Evolutionary conservation across 2,329 filamentous ascomycete species (phyloP).

Genomic region (Sclerotinia spermophila): DNA sequence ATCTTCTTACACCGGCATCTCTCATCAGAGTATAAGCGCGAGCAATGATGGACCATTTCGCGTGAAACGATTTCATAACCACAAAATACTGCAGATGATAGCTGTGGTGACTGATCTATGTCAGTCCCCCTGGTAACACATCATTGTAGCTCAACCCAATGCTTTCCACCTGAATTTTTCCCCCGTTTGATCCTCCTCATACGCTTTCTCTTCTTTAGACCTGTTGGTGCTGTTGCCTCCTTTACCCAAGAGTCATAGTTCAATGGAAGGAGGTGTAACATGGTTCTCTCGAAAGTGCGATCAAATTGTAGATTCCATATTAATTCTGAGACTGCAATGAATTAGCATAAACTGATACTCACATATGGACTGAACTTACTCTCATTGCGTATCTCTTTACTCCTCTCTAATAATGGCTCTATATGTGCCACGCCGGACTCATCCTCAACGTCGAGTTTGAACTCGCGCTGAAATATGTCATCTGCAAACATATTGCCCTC

Average conservation of each 20-base stretch:
- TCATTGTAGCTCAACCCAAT: too few species aligned
- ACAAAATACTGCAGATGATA: slow-evolving; percentile 23
- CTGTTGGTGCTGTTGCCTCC: neutral
- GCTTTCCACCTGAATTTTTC: neutral
- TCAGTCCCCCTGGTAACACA: too few species aligned
- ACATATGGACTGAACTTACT: neutral
- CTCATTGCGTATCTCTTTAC: neutral
- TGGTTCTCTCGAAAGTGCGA: neutral
- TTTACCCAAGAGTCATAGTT: neutral
- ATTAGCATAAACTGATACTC: neutral
- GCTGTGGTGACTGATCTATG: neutral
- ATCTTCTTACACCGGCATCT: slow-evolving; percentile 24
- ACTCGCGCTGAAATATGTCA: neutral
- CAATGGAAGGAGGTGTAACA: neutral
- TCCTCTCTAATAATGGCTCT: neutral
- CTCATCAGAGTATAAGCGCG: slow-evolving; percentile 28
- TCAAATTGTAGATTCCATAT: neutral
- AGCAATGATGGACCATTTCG: slow-evolving; percentile 29
- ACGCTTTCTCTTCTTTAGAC: neutral
- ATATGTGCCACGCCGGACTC: neutral
- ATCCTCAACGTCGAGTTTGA: neutral
- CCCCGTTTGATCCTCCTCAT: neutral
- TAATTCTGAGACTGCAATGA: neutral
- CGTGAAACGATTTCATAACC: slow-evolving; percentile 29
- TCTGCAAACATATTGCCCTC: neutral